A percentile compares a stretch with the other conserved stretches of the same genome.
Evolutionary conservation across 768 basidiomycete species (phyloP).

Genomic region (Panaeolus cyanescens): DNA sequence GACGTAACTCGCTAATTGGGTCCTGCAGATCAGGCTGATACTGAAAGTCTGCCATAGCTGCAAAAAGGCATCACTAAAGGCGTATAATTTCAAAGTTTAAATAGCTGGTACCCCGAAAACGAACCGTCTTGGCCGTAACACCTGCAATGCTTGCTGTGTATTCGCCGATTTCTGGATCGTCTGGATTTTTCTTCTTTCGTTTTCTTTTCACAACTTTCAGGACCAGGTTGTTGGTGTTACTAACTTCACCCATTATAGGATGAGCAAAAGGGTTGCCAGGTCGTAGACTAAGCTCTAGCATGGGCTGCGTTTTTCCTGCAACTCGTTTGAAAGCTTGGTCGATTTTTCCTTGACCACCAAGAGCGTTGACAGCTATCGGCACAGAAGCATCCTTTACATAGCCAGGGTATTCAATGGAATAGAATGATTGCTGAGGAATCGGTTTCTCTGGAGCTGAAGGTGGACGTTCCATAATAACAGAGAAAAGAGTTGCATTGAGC

Average conservation of each 20-base stretch:
- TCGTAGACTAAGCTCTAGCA: conserved; percentile 77
- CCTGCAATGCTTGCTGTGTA: conserved; percentile 78
- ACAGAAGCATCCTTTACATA: conserved; percentile 70
- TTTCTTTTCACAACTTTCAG: conserved; percentile 81
- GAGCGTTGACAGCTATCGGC: conserved; percentile 58
- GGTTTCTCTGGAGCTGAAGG: conserved; percentile 34
- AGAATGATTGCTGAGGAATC: conserved; percentile 63
- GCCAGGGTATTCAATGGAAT: conserved; percentile 90
- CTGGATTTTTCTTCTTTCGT: conserved; percentile 39
- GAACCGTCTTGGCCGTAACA: conserved; percentile 74
- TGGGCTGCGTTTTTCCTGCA: conserved; percentile 58
- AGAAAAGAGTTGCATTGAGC: not conserved
- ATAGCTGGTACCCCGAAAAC: conserved; percentile 79
- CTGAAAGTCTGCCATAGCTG: conserved; percentile 95
- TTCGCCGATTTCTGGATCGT: conserved; percentile 53
- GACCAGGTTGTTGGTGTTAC: conserved; percentile 77
- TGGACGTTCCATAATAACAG: conserved; percentile 14
- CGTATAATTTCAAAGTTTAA: not conserved
- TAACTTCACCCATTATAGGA: conserved; percentile 81
- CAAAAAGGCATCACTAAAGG: conserved; percentile 2
- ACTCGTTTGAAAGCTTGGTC: conserved; percentile 77
- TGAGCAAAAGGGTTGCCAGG: conserved; percentile 80
- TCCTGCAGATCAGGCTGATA: conserved; percentile 77
- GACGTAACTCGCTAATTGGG: conserved; percentile 65
- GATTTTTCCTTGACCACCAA: conserved; percentile 71